Conservation (phyloP, 768 basidiomycete species). For the Calvatia gigantea region DNA sequence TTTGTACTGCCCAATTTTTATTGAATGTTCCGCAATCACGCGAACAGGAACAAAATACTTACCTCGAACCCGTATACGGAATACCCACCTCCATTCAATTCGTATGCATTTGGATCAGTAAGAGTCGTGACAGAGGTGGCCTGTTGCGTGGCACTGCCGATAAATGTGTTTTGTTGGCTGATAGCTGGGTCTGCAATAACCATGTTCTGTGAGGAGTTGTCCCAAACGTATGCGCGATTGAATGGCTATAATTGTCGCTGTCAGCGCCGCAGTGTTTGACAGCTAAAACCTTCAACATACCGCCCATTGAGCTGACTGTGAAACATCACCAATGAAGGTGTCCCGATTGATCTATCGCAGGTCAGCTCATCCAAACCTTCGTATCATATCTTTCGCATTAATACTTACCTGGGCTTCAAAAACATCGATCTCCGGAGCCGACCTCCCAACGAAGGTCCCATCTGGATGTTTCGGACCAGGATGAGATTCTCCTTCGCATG, state of each 20-base stretch:
- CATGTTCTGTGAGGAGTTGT: constrained; percentile 56
- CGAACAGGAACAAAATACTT: constrained; percentile 10
- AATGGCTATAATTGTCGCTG: constrained; percentile 50
- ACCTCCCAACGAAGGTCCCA: constrained; percentile 74
- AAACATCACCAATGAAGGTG: constrained; percentile 57
- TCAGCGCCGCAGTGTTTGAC: neutral
- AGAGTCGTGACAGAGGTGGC: constrained; percentile 69
- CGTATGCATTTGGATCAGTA: constrained; percentile 72
- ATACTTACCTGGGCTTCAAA: constrained; percentile 71
- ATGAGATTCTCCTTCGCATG: constrained; percentile 77
- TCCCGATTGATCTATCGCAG: constrained; percentile 45
- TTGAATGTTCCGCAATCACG: neutral
- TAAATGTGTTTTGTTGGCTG: constrained; percentile 57
- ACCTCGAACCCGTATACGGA: constrained; percentile 81
- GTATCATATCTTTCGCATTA: neutral
- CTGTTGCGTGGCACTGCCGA: constrained; percentile 72
- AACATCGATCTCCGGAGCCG: constrained; percentile 89
- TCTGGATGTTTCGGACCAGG: constrained; percentile 77
- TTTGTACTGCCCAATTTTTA: constrained; percentile 30
- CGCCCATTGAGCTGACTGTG: constrained; percentile 83
- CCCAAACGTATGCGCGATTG: constrained; percentile 68
- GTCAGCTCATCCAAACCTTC: no score
- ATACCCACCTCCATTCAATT: constrained; percentile 52
- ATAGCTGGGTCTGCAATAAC: constrained; percentile 53
- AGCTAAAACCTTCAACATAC: constrained; percentile 36